phyloP scores from a whole-genome alignment of 345 rosid genomes.

The Xanthoceras sorbifolium region DNA sequence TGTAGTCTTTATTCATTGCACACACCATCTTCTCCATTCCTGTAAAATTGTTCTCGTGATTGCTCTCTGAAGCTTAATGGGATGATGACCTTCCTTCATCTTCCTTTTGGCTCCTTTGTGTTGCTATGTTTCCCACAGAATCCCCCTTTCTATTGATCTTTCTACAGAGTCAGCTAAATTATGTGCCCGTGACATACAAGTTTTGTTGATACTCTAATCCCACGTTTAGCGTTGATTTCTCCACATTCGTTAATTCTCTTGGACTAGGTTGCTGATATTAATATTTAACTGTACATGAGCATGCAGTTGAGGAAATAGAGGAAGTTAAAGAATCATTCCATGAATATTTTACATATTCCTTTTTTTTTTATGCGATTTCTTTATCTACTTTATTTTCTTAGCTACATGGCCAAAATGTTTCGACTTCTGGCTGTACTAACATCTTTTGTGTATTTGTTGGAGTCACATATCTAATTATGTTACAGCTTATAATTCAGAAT shows the following conservation, averaged over 20 bases:
- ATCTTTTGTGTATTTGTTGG: neutral
- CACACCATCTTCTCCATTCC: neutral
- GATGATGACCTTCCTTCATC: neutral
- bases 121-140: neutral
- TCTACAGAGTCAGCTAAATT: neutral
- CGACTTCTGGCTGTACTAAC: neutral
- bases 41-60: neutral
- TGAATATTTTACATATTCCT: neutral
- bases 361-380: neutral
- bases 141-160: neutral
- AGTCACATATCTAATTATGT: neutral
- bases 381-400: neutral
- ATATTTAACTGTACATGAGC: neutral
- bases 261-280: neutral
- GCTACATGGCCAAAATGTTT: neutral
- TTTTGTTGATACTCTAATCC: neutral
- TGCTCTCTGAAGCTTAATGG: neutral
- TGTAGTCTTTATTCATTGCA: neutral
- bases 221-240: neutral
- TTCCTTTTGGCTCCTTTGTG: neutral
- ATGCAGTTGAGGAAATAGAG: neutral
- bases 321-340: neutral
- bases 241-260: neutral
- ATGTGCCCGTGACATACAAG: neutral
- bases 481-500: neutral